These are phyloP conservation scores for Spinellus fusiger DNA, from an alignment of 192 early-diverging fungal species.

Conservation along the genomic window DNA sequence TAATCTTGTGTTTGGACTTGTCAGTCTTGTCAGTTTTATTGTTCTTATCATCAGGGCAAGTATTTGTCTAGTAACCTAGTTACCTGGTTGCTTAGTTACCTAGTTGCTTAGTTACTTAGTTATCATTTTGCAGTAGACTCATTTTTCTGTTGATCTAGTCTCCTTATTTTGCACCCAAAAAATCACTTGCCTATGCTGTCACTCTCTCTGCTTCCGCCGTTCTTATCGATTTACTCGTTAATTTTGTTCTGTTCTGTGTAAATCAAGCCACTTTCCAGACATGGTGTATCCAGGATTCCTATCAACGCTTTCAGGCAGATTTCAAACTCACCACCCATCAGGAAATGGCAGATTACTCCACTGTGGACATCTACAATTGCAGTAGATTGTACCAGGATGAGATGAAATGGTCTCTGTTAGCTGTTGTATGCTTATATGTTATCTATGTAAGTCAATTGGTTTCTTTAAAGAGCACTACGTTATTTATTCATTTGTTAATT, in stretches of 20 bases:
- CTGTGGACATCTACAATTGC: conserved; percentile 6
- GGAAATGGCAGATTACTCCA: background rate
- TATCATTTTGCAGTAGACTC: too few species aligned
- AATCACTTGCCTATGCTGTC: background rate
- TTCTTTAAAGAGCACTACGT: too few species aligned
- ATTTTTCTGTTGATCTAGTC: background rate
- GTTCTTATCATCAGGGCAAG: background rate
- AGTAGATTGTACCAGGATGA: conserved; percentile 10
- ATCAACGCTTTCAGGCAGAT: background rate
- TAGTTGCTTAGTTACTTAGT: too few species aligned
- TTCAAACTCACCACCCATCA: background rate
- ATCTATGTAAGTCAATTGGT: conserved; percentile 11
- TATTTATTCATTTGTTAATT: too few species aligned
- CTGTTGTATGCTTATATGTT: background rate
- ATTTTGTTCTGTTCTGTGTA: conserved; percentile 7
- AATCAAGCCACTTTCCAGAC: background rate
- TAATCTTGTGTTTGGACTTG: conserved; percentile 18
- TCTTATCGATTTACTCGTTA: conserved; percentile 1
- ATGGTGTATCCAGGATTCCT: conserved; percentile 4
- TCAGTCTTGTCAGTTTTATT: background rate
- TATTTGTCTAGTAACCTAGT: background rate
- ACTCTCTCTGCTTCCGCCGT: background rate
- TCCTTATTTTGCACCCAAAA: background rate
- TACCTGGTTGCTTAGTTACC: too few species aligned
- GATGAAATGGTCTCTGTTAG: conserved; percentile 9